Evolutionary conservation across 306 rosid genomes (phyloP), one percentile per base, ranked within the genome.

Genomic region (Fragaria nilgerrensis): DNA sequence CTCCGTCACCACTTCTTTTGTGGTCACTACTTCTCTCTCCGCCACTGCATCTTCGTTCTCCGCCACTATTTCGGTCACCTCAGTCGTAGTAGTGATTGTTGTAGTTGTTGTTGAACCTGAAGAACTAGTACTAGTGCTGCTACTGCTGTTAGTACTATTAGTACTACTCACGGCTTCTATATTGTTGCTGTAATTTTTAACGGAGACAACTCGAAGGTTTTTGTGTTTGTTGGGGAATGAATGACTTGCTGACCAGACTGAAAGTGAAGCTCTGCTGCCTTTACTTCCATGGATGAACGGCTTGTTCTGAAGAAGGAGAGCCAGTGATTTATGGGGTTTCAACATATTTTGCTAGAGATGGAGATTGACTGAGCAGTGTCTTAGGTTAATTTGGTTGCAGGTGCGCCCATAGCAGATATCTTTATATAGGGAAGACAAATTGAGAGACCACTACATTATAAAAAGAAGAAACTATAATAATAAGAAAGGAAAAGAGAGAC

Each of bases 241-340:
- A 22, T 81, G 75, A 27, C 80, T 82, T 15, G 2, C 16, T 49
- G 82, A 72, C 58, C 67, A 65, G 14, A 72, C 50, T 14, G 76
- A 72, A 70, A 78, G 55, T 44, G 77, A 76, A 76, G 78, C 37
- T 19, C 5, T 78, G 5, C 79, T 75, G 2, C 81, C 68, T 58
- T 16, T 41, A 47, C 20, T 63, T 63, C 83, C 76, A 77, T 72
- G 76, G 39, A 70, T 17, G 55, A 25, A 71, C 73, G 88, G 82
- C 73, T 82, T 85, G 2, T 74, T 73, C 50, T 15, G 69, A 64
- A 83, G 72, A 7, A 76, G 2, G 16, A 61, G 44, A 34, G 67
- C 50, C 17, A 45, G 68, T 53, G 85, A 52, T 16, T 56, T 43
- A 23, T 65, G 53, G 70, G 84, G 83, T 48, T 49, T 80, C 47